Base-by-base conservation (phyloP, 164 flowering plant species). In the Buxus sempervirens region DNA sequence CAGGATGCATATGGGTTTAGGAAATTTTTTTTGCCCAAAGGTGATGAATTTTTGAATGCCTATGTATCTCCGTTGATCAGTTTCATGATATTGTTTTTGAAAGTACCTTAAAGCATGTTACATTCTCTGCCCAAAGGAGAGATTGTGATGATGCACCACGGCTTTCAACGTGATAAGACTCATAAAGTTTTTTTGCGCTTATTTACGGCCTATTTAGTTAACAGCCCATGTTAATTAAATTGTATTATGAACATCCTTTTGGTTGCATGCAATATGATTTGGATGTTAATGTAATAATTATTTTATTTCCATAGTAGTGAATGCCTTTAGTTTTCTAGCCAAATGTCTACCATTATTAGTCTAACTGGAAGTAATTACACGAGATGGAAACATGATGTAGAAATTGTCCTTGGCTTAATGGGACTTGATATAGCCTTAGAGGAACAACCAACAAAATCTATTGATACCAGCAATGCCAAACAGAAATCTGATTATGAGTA, bases 181-280 rank as follows among this genome's bases (percentile, higher is more conserved):
- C 54, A 49, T 49, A 49, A 9, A 19, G 54, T n/a, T n/a, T n/a
- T 49, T 49, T 19, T 19, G 54, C 10, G 54, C 54, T 49, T 49
- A 49, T 9, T 49, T 49, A 49, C 54, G 54, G n/a, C n/a, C n/a
- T n/a, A n/a, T n/a, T n/a, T n/a, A n/a, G n/a, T n/a, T n/a, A n/a
- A n/a, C n/a, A n/a, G 54, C 10, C 54, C 16, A 19, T 16, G 16
- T 49, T 49, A 49, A 49, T 49, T 49, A 49, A 19, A 49, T 13
- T 2, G 19, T 9, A 9, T 9, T 49, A 19, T 49, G 10, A 49
- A 9, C 54, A 49, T 49, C 54, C 54, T n/a, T 9, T 49, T 49
- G 16, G 16, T n/a, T 55, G 58, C 58, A 55, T 55, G 58, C 58
- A 55, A n/a, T 55, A 55, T 55, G 58, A n/a, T 55, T 55, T 55